Percentiles rank a stretch among this genome's conserved stretches.
These are phyloP conservation scores for Hypseocharis bilobata DNA, from an alignment of 441 rosid species.

Conservation along the genomic window DNA sequence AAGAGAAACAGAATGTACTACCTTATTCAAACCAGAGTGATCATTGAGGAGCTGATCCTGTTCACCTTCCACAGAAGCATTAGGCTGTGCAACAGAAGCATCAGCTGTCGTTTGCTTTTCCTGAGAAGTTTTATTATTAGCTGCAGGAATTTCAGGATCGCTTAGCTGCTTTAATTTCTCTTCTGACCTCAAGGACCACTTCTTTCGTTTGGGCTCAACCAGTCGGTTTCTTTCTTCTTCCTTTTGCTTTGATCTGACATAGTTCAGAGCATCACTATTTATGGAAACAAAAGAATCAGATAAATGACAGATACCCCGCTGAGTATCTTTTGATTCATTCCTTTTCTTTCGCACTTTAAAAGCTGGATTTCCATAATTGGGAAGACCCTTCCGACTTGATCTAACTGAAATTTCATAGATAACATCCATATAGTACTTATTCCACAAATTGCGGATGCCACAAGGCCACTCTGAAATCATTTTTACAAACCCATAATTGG, in stretches of 20 bases:
- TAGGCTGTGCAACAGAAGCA: constrained; percentile 7
- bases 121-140: constrained; percentile 2
- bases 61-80: constrained; percentile 7
- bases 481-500: constrained; percentile 32
- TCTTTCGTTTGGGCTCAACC: constrained; percentile 19
- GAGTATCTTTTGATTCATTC: constrained; percentile 14
- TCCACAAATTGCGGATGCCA: constrained; percentile 31
- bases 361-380: constrained; percentile 17
- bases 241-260: constrained; percentile 14
- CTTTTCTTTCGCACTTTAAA: constrained; percentile 18
- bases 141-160: constrained; percentile 2
- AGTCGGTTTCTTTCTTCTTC: constrained; percentile 14
- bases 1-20: neutral
- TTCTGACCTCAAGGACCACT: constrained; percentile 18
- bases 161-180: constrained; percentile 17
- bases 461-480: constrained; percentile 40
- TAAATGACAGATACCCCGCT: constrained; percentile 14
- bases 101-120: constrained; percentile 9
- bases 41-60: neutral
- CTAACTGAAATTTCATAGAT: constrained; percentile 23
- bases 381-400: constrained; percentile 19
- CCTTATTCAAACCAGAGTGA: constrained; percentile 6
- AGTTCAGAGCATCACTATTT: constrained; percentile 11
- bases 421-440: constrained; percentile 25
- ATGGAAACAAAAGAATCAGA: constrained; percentile 15